Evolutionary conservation across 805 yeast genomes (phyloP), one percentile per base, ranked within the genome.

Genomic region (Suhomyces emberorum): DNA sequence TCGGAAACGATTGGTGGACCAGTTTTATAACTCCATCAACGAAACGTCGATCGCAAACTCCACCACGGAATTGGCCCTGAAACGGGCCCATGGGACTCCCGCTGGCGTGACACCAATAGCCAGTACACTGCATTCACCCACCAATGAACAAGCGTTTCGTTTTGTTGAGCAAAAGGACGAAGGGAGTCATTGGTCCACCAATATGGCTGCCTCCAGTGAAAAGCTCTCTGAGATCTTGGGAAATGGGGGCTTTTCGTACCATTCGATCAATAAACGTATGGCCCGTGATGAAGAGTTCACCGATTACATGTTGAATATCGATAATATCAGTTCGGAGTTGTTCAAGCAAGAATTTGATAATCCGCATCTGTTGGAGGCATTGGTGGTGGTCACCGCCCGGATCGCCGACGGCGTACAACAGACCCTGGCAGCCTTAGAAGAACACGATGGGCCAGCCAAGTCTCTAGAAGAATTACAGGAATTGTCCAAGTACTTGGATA

Each of bases 1-100:
- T 34, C 51, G 52, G 28, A 63, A 64, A 42, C 49, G 67, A 22
- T 48, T 68, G 37, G 72, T 65, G 32, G 70, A 65, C 38, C 72
- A 66, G 45, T 68, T 68, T 46, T 64, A 61, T 47, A 59, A 45
- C 30, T 31, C 59, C 28, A 22, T 45, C 25, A 48, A 47, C 29
- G 65, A 59, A 15, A 15, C 30, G 11, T 12, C 33, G n/a, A 27
- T 18, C 7, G 32, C 16, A 10, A 10, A 15, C 10, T 34, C 37
- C 20, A 32, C 26, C n/a, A 16, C 34, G 7, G 34, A 32, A 23
- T 23, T 32, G 19, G 12, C 32, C n/a, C 16, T 18, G 14, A 34
- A 34, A 15, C 23, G 30, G 9, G 22, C 17, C 4, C n/a, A 20
- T 4, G 26, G n/a, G 5, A 25, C 15, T 9, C 26, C 32, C 5